Evolutionary conservation across 1,284 basidiomycete species (phyloP).

Genomic region (Sanghuangporus baumii): DNA sequence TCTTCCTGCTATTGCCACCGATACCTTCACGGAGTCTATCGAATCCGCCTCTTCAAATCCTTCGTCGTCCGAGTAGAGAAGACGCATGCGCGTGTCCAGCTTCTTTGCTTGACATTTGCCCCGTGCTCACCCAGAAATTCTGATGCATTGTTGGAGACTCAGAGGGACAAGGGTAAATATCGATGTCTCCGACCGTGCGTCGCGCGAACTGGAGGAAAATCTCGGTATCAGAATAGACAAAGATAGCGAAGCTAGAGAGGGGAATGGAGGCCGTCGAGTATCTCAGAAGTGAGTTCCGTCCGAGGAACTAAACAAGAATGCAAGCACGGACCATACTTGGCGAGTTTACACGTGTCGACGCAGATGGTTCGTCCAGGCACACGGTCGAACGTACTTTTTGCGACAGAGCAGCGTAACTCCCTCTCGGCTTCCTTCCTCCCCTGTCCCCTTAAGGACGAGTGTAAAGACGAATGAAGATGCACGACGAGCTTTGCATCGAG

Average conservation of each 20-base stretch:
- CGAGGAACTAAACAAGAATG: no score
- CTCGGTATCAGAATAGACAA: conserved; percentile 39
- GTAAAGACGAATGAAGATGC: no score
- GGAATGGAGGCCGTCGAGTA: not conserved
- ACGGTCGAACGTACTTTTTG: no score
- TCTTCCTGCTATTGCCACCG: conserved; percentile 56
- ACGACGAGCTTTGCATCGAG: no score
- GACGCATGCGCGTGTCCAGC: conserved; percentile 39
- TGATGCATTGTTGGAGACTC: conserved; percentile 48
- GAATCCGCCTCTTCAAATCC: conserved; percentile 27
- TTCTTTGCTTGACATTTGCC: conserved; percentile 51
- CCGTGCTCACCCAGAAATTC: conserved; percentile 43
- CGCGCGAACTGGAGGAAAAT: conserved; percentile 45
- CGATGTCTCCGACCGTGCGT: conserved; percentile 39
- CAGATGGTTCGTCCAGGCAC: no score
- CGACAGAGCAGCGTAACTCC: no score
- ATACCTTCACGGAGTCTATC: conserved; percentile 29
- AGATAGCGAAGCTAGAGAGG: not conserved
- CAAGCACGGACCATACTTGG: no score
- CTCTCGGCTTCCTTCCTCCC: no score
- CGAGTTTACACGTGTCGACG: no score
- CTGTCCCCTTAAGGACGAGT: no score
- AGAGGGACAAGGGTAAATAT: conserved; percentile 45
- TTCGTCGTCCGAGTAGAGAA: conserved; percentile 31
- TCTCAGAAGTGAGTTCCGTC: no score